Evolutionary conservation across 345 rosid genomes (phyloP), one percentile per base, ranked within the genome.

Genomic region (Acer saccharum): DNA sequence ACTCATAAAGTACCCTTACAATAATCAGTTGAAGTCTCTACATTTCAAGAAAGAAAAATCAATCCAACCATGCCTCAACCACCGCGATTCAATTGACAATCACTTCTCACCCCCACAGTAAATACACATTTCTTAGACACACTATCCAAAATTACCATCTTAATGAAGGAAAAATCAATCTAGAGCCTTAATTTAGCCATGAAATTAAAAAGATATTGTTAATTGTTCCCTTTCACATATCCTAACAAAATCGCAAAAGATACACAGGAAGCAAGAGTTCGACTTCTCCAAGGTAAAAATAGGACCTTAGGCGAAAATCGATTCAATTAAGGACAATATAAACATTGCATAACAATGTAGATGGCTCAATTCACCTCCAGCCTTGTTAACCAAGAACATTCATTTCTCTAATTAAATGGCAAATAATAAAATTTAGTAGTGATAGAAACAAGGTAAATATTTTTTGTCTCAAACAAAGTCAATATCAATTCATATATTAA

Each of bases 321-420:
- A 72, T 60, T 12, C n/a, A 21, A 57, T 10, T 14, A 72, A 39
- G 35, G 35, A n/a, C 29, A 58, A 18, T 29, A 27, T 21, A 43
- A n/a, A 41, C 57, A 41, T 73, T 60, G 7, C n/a, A 58, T 21
- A 61, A 73, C 50, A 58, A 72, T 60, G 68, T 61, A 60, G 16
- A 39, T 73, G 21, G 35, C 9, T 1, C 54, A 18, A 20, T 41
- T 43, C 54, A 54, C 2, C 61, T 3, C 73, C 60, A 63, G 27
- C 67, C 67, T 35, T 35, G 39, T 35, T 35, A 35, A 35, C 39
- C 39, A 35, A 4, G 39, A 29, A 74, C 1, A 57, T 57, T n/a
- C 20, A 57, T 57, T 57, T 57, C 55, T 14, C 17, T 14, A 50
- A 50, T 17, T 17, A 18, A 41, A 46, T 7, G 10, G 25, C 62